Evolutionary conservation across 345 rosid genomes (phyloP).

Genomic region (Rhizophora apiculata): DNA sequence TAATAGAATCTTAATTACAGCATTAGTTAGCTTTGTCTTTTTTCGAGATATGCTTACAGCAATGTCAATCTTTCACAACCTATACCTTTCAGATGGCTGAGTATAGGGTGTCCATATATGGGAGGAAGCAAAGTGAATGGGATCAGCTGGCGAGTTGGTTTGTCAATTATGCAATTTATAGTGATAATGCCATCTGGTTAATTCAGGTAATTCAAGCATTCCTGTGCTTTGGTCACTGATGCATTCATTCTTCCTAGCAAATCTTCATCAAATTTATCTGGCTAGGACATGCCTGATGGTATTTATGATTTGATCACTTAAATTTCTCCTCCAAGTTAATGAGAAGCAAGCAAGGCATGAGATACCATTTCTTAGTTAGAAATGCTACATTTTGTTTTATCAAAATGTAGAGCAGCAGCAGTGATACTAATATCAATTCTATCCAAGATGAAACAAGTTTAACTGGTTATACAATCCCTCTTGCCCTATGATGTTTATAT

Average conservation of each 20-base stretch:
- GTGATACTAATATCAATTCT: too few relatives aligned
- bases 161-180: constrained; percentile 44
- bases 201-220: constrained; percentile 38
- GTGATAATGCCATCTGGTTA: constrained; percentile 54
- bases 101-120: constrained; percentile 50
- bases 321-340: neutral
- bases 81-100: constrained; percentile 43
- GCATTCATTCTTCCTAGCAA: neutral
- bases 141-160: constrained; percentile 64
- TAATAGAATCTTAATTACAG: too few relatives aligned
- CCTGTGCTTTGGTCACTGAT: neutral
- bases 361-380: neutral
- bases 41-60: neutral
- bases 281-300: neutral
- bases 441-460: too few relatives aligned
- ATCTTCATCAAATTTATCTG: neutral
- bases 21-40: neutral
- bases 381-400: too few relatives aligned
- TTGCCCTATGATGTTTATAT: too few relatives aligned
- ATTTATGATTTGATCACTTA: neutral
- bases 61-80: neutral
- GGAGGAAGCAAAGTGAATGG: constrained; percentile 62
- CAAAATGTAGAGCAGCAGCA: too few relatives aligned
- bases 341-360: neutral
- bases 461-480: too few relatives aligned